These are phyloP conservation scores for Lagerstroemia speciosa DNA, from an alignment of 345 rosid species.

Conservation along the genomic window DNA sequence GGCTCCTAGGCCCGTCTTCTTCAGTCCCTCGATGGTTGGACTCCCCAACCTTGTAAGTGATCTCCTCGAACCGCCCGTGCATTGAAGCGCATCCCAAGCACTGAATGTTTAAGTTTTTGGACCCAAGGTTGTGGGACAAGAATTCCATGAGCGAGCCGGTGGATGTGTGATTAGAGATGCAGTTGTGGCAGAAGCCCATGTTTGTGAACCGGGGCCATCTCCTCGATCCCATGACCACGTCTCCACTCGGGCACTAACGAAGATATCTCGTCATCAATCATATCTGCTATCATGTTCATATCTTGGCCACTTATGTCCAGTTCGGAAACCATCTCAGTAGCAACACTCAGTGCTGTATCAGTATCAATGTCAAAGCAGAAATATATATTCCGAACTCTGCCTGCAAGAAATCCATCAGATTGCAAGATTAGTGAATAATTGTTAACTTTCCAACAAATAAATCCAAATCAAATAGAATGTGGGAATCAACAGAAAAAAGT, in stretches of 20 bases:
- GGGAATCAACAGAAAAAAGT: background rate
- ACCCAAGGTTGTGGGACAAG: conserved; percentile 28
- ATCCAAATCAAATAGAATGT: background rate
- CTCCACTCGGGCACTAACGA: conserved; percentile 75
- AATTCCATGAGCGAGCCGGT: conserved; percentile 51
- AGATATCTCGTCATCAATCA: conserved; percentile 81
- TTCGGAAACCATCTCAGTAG: conserved; percentile 94
- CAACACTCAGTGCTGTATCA: conserved; percentile 81
- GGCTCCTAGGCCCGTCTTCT: conserved; percentile 21
- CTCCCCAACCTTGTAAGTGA: conserved; percentile 45
- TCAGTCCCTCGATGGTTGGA: conserved; percentile 29
- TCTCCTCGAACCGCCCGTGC: conserved; percentile 87
- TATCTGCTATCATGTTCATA: conserved; percentile 69
- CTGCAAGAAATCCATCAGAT: conserved; percentile 20
- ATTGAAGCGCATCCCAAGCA: conserved; percentile 63
- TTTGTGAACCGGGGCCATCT: conserved; percentile 48
- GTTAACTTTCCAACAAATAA: background rate
- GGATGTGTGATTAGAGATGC: conserved; percentile 62
- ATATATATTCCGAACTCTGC: conserved; percentile 68
- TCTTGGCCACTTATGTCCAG: conserved; percentile 78
- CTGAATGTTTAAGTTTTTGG: conserved; percentile 25
- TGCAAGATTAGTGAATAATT: background rate
- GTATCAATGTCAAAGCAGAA: conserved; percentile 69
- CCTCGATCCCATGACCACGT: conserved; percentile 59
- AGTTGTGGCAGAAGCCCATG: conserved; percentile 47